These are phyloP conservation scores for Jackrogersella multiformis DNA, from an alignment of 495 filamentous ascomycete species.

Conservation along the genomic window DNA sequence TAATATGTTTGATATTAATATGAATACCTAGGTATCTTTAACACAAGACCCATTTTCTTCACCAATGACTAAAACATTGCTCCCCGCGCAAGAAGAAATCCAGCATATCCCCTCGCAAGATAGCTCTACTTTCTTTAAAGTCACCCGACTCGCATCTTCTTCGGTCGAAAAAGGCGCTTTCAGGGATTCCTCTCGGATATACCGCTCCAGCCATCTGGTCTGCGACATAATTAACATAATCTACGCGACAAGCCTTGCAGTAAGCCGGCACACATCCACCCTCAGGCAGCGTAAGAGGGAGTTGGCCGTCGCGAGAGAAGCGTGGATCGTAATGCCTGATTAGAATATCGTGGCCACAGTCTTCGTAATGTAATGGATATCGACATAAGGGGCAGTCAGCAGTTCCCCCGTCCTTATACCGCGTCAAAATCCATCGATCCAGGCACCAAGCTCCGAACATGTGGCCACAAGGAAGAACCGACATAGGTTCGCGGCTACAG, in stretches of 20 bases:
- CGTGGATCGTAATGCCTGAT: constrained; percentile 21
- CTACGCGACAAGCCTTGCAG: background rate
- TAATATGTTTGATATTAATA: too few relatives aligned
- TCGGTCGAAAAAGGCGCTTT: background rate
- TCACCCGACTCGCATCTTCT: background rate
- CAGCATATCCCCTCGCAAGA: background rate
- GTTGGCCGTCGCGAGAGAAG: background rate
- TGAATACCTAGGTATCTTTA: background rate
- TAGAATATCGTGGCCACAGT: constrained; percentile 19
- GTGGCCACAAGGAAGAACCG: constrained; percentile 39
- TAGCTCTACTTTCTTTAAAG: background rate
- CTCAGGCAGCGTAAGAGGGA: constrained; percentile 10
- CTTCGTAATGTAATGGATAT: background rate
- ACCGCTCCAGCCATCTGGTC: background rate
- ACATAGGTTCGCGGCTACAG: background rate
- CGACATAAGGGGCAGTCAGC: constrained; percentile 15
- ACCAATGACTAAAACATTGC: background rate
- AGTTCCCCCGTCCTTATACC: background rate
- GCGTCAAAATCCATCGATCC: background rate
- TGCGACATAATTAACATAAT: background rate
- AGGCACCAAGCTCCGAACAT: constrained; percentile 27
- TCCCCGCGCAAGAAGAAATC: background rate
- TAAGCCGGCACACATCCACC: background rate
- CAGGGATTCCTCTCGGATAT: background rate
- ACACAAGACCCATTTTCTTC: background rate